Evolutionary conservation across 345 rosid species (phyloP), one percentile per base, ranked within the genome.

Genomic region (Lepidium africanum): DNA sequence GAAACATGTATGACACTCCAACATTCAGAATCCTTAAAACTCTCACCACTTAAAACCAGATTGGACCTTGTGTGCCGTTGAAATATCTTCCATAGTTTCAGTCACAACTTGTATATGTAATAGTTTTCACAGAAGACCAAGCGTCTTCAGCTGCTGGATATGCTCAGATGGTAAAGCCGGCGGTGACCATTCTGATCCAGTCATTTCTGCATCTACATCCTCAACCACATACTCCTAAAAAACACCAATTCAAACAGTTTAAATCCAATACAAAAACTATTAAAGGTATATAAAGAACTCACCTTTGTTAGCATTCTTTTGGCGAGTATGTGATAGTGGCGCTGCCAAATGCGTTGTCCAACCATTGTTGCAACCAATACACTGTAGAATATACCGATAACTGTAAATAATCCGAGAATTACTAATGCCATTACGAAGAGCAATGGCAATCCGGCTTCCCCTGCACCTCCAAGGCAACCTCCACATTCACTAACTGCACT

Each of bases 291-390:
- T 3, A 13, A 52, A 21, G 41, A 51, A 63, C 89, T 84, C 76
- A 95, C 99, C 79, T 95, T 95, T 69, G 96, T 95, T 65, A 91
- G 85, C 99, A 95, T 89, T 80, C 97, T 80, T 81, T 91, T 91
- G 13, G 96, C 99, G 19, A 95, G 94, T 69, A 95, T 95, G 83
- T 95, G 99, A 78, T 95, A 95, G 63, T 95, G 99, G 23, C 96
- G 84, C 76, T 95, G 99, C 99, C 99, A 95, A 69, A 91, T 91
- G 58, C 99, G 84, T 63, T 95, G 99, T 25, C 97, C 97, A 64
- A 95, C 99, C 99, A 95, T 95, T 25, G 99, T 95, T 62, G 99
- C 97, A 54, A 95, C 96, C 81, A 95, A 80, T 47, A 89, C 96
- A 36, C 97, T 95, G 74, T 95, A 95, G 79, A 91, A 95, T 81